phyloP scores from a whole-genome alignment of 306 rosid species.

The Amphicarpaea edgeworthii region DNA sequence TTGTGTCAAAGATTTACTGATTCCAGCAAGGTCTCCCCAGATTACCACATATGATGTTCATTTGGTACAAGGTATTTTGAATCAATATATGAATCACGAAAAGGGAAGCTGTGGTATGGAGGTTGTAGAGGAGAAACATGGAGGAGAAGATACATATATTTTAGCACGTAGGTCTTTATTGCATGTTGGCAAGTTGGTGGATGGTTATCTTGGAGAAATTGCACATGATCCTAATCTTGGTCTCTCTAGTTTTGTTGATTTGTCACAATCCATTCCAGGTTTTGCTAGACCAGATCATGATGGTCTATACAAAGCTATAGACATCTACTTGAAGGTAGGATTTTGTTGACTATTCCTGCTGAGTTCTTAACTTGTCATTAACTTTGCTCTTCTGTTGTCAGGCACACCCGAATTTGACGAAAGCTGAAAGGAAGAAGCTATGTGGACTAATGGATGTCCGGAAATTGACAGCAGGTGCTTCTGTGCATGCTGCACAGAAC shows the following conservation, averaged over 20 bases:
- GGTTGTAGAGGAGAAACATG: slow-evolving; percentile 58
- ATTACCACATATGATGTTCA: slow-evolving; percentile 69
- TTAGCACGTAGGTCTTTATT: slow-evolving; percentile 64
- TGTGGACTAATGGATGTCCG: slow-evolving; percentile 82
- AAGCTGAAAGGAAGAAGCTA: slow-evolving; percentile 78
- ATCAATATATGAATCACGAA: slow-evolving; percentile 57
- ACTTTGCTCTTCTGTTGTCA: slow-evolving; percentile 45
- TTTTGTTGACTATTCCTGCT: background rate
- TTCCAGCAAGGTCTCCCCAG: slow-evolving; percentile 81
- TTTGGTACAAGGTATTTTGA: slow-evolving; percentile 72
- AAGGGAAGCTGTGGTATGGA: slow-evolving; percentile 54
- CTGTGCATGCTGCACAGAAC: slow-evolving; percentile 91
- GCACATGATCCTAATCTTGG: slow-evolving; percentile 73
- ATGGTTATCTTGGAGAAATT: slow-evolving; percentile 78
- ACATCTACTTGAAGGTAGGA: slow-evolving; percentile 82
- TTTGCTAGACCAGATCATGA: slow-evolving; percentile 85
- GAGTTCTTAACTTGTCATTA: background rate
- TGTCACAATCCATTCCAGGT: slow-evolving; percentile 75
- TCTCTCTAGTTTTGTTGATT: slow-evolving; percentile 65
- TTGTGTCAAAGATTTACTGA: slow-evolving; percentile 71
- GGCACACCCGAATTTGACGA: slow-evolving; percentile 80
- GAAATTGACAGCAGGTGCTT: slow-evolving; percentile 71
- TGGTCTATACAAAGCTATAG: slow-evolving; percentile 83
- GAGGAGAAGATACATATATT: slow-evolving; percentile 56
- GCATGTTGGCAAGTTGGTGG: slow-evolving; percentile 79